These are phyloP conservation scores for Yamadazyma spencermartinsiae DNA, from an alignment of 1,139 yeast genomes.

Conservation along the genomic window DNA sequence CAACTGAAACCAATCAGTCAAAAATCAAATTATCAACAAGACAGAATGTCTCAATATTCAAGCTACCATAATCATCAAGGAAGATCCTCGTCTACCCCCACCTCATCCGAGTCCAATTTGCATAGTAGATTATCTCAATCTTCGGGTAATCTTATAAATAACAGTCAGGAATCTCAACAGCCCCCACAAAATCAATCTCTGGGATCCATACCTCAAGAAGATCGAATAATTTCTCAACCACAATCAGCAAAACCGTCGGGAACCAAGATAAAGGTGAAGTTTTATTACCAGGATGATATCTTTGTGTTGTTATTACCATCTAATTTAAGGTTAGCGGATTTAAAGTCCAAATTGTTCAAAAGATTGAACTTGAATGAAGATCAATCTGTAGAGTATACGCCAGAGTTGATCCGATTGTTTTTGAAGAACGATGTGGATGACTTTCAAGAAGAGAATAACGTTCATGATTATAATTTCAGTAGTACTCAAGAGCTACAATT, in stretches of 20 bases:
- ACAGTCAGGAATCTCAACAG: constrained; percentile 4
- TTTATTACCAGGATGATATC: constrained; percentile 85
- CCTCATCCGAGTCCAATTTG: constrained; percentile 26
- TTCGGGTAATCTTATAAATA: constrained; percentile 14
- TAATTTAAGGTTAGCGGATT: constrained; percentile 57
- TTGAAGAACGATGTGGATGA: constrained; percentile 47
- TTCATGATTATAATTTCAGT: constrained; percentile 27
- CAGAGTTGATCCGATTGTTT: constrained; percentile 29
- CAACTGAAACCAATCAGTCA: constrained; percentile 42
- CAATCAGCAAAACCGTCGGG: constrained; percentile 10
- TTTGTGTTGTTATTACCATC: constrained; percentile 80
- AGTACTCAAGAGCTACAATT: constrained; percentile 22
- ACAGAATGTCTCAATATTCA: constrained; percentile 45
- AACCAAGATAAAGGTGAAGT: constrained; percentile 66
- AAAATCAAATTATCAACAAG: constrained; percentile 44
- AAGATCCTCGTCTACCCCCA: constrained; percentile 28
- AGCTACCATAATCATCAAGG: constrained; percentile 21
- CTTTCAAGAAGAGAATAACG: constrained; percentile 32
- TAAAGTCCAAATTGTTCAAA: constrained; percentile 64
- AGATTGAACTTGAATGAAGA: constrained; percentile 43
- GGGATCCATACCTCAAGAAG: constrained; percentile 4
- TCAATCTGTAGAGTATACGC: constrained; percentile 7
- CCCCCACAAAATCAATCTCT: background rate
- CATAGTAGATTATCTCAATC: constrained; percentile 16
- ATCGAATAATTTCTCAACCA: background rate